phyloP scores from a whole-genome alignment of 129 eudicot species.

The Escallonia rubra region DNA sequence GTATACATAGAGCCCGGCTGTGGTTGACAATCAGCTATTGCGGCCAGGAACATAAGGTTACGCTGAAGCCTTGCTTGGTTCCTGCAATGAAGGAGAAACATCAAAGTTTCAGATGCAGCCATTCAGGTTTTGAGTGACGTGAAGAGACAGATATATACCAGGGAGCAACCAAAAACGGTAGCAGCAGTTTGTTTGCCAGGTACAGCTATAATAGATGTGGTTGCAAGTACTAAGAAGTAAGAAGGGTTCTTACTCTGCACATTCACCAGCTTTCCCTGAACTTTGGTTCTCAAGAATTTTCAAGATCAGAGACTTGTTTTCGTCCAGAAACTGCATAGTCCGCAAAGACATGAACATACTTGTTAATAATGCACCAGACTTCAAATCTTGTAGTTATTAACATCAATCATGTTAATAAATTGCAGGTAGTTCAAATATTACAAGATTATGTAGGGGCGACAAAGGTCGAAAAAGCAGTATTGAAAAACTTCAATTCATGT shows the following conservation, averaged over 20 bases:
- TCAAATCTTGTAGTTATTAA: not conserved
- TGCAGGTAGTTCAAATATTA: no score
- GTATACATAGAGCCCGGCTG: conserved; percentile 35
- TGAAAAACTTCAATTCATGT: no score
- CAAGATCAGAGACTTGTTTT: conserved; percentile 59
- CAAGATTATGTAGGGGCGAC: not conserved
- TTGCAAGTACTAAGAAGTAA: not conserved
- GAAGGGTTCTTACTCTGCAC: conserved; percentile 42
- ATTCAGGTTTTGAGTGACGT: no score
- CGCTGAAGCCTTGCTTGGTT: conserved; percentile 53
- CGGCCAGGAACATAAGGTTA: conserved; percentile 60
- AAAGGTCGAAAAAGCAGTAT: no score
- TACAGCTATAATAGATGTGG: no score
- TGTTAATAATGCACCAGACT: not conserved
- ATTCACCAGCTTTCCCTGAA: conserved; percentile 48
- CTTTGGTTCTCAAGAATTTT: conserved; percentile 56
- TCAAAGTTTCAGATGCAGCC: not conserved
- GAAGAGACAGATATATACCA: no score
- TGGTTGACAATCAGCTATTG: conserved; percentile 58
- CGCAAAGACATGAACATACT: not conserved
- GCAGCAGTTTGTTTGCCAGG: no score
- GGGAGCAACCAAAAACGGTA: no score
- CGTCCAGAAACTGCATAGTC: conserved; percentile 50
- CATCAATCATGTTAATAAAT: not conserved
- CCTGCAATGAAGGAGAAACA: conserved; percentile 16